Base-by-base conservation (phyloP, 257 asterid genomes). In the Solanum pimpinellifolium region DNA sequence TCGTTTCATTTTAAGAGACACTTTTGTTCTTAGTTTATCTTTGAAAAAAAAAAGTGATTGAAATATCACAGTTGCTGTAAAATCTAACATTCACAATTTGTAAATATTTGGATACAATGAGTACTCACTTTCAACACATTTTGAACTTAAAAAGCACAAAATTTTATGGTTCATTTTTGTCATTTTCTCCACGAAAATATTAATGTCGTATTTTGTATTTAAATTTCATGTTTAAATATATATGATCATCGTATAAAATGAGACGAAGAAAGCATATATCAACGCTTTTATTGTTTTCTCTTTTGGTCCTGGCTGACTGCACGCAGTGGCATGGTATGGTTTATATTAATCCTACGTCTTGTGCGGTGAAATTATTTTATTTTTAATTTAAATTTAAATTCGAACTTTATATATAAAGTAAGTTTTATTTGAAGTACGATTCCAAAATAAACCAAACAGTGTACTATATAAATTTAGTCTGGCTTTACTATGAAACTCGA, bases 381-480 rank as follows among this genome's bases (percentile, higher is more conserved):
- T 6, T 15, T 52, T 3, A 52, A 52, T 16, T 16, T 16, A 9
- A 5, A 6, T 42, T 42, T 3, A 10, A 9, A 10, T 42, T 42
- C 46, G 3, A 42, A 1, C 0, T 42, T 52, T 52, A 16, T 9
- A 3, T 52, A 52, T 52, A 16, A 49, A 5, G 6, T 15, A 49
- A 15, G 0, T 5, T 39, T 49, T 49, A 16, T 15, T 52, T 15
- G 3, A 1, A 52, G 9, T 12, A 11, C 0, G 2, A 16, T 16
- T 0, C 1, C 23, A 1, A 6, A 52, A 52, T 16, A 0, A 49
- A 3, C 0, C 7, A 49, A 14, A 3, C 7, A 49, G 1, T 49
- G 20, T 49, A 49, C 59, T 49, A 49, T 49, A 15, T 0, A 0
- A 52, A 52, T 52, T 52, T 37, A 37, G 39, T 37, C 7, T 1